Evolutionary conservation across 257 asterid species (phyloP).

Genomic region (Petunia axillaris): DNA sequence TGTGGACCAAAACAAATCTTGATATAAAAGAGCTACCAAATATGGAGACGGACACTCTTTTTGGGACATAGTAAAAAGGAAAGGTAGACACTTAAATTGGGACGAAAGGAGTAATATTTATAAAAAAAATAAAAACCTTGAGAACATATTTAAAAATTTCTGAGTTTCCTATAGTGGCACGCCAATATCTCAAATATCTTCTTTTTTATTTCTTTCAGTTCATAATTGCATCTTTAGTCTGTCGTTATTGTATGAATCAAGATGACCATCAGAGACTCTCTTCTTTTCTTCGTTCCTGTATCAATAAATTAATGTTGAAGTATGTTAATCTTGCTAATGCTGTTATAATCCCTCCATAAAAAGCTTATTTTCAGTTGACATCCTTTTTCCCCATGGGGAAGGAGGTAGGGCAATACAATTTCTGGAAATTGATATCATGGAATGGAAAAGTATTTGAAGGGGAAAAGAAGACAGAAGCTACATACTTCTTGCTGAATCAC

Average conservation of each 20-base stretch:
- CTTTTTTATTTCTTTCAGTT: slow-evolving; percentile 8
- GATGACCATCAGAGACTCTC: neutral
- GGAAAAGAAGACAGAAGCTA: slow-evolving; percentile 19
- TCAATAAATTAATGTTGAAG: neutral
- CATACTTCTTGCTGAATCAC: slow-evolving; percentile 97
- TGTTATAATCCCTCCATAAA: neutral
- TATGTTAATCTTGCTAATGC: neutral
- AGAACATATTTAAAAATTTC: neutral
- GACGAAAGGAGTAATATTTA: too few species aligned
- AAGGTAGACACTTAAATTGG: too few species aligned
- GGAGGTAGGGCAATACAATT: slow-evolving; percentile 15
- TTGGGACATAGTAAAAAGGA: too few species aligned
- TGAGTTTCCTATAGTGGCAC: neutral
- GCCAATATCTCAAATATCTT: neutral
- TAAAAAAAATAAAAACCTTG: neutral
- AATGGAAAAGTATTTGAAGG: slow-evolving; percentile 6
- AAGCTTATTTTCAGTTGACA: slow-evolving; percentile 18
- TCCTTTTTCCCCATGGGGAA: slow-evolving; percentile 8
- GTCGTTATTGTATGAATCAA: slow-evolving; percentile 7
- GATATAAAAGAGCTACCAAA: too few species aligned
- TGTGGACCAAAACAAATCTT: too few species aligned
- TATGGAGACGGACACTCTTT: too few species aligned
- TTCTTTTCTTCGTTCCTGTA: neutral
- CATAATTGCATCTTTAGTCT: slow-evolving; percentile 6
- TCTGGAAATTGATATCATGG: neutral